Evolutionary conservation across 2,329 filamentous ascomycete species (phyloP), one percentile per base, ranked within the genome.

Genomic region (Colletotrichum lentis): DNA sequence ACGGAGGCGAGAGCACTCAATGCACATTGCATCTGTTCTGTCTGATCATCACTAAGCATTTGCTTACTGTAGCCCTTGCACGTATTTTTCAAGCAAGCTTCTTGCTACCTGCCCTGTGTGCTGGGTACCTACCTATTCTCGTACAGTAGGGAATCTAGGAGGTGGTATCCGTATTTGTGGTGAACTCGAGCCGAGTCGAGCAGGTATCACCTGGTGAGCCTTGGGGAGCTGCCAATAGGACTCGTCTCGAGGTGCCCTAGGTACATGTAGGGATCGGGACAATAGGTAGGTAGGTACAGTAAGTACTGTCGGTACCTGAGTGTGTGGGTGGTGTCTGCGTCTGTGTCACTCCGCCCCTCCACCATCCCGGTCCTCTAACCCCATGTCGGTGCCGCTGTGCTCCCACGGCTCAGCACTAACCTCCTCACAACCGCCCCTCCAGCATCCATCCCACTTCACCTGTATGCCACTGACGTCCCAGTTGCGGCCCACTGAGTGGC

Each of bases 231-330:
- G 31, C 37, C 39, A n/a, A 52, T 52, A 55, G 55, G 47, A 52
- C 58, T 62, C 64, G 64, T 56, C 58, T 66, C 50, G 63, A 66
- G 64, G 52, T 55, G n/a, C n/a, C n/a, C n/a, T n/a, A n/a, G n/a
- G n/a, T n/a, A n/a, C n/a, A n/a, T n/a, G n/a, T n/a, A n/a, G n/a
- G n/a, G n/a, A n/a, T n/a, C n/a, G n/a, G n/a, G n/a, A n/a, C n/a
- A n/a, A n/a, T n/a, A n/a, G n/a, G n/a, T 7, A 27, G 27, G 27
- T 27, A 27, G 5, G 27, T 5, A 27, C 27, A 27, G 8, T 27
- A 27, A 27, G 27, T 27, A 27, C 27, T 6, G 27, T 27, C 24
- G 24, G 24, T 27, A 27, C 24, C 24, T 27, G 24, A 27, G 24
- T 27, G 24, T 27, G 27, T 27, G 27, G 27, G 27, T 27, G 27